Evolutionary conservation across 169 alveolate genomes (phyloP).

Genomic region (Plasmodium berghei): DNA sequence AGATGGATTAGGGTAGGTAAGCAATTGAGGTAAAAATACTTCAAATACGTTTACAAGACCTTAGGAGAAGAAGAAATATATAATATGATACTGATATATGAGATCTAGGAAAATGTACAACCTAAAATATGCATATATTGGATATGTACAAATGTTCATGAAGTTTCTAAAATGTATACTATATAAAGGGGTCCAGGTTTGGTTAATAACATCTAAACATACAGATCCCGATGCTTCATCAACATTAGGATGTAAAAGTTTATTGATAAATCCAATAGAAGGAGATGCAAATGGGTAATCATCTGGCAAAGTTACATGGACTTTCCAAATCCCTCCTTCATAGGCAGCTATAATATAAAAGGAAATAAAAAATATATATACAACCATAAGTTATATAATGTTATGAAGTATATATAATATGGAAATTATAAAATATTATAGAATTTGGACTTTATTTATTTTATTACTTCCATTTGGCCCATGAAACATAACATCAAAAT

Average conservation of each 20-base stretch:
- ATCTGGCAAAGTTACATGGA: constrained; percentile 96
- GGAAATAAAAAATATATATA: background rate
- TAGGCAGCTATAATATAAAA: constrained; percentile 84
- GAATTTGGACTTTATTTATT: background rate
- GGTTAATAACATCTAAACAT: constrained; percentile 97
- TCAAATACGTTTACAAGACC: constrained; percentile 96
- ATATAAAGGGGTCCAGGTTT: constrained; percentile 98
- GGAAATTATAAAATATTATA: too few relatives aligned
- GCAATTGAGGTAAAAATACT: constrained; percentile 95
- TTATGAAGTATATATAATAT: background rate
- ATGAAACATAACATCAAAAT: constrained; percentile 86
- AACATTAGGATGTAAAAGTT: constrained; percentile 95
- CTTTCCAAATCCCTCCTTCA: constrained; percentile 92
- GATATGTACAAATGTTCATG: background rate
- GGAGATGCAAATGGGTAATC: constrained; percentile 98
- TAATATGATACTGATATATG: background rate
- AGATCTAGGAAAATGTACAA: background rate
- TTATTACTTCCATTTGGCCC: constrained; percentile 87
- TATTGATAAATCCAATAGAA: constrained; percentile 95
- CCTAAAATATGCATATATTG: background rate
- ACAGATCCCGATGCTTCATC: constrained; percentile 98
- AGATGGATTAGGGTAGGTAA: constrained; percentile 96
- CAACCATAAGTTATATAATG: background rate
- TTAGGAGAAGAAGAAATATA: constrained; percentile 30
- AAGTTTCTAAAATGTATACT: constrained; percentile 78